Base-by-base conservation (phyloP, 768 basidiomycete genomes). In the Tremella mesenterica region DNA sequence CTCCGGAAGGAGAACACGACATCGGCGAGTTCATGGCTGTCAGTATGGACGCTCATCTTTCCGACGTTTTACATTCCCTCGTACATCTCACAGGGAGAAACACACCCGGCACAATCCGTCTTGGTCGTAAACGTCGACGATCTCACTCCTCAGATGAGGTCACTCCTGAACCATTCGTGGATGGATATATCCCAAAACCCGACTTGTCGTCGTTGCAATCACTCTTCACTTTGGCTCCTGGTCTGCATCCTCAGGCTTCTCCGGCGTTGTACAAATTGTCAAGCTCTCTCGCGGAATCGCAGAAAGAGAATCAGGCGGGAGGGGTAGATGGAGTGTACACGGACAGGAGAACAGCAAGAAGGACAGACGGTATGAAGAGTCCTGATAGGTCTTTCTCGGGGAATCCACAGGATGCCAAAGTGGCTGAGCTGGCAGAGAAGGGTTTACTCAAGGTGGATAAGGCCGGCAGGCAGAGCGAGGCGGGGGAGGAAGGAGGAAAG, bases 121-220 rank as follows among this genome's bases (percentile, higher is more conserved):
- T 68, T 12, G 56, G 61, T 38, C n/a, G 36, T 38, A 28, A 36
- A 14, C 29, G 45, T 20, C 16, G 21, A 21, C 54, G 31, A 47
- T 26, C 20, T 16, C 16, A 39, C 16, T 8, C 18, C 16, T 21
- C 33, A 25, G 45, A 39, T 18, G 46, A 18, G 25, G 25, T 25
- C 14, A n/a, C 27, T 20, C 31, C 34, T 46, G 38, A 48, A 14
- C 21, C 54, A 18, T n/a, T 83, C 78, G 70, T 81, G 81, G 1
- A 76, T 86, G 23, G 81, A 88, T 70, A 90, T 13, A 30, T 65
- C 18, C 63, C 64, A 7, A 59, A 58, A 54, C 57, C 61, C 12
- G 57, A 65, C 44, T 21, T 69, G 14, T 39, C 56, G 4, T 53
- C 54, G 4, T 26, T 69, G 1, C 60, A 61, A 18, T 28, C 58